Evolutionary conservation across 345 rosid genomes (phyloP).

Genomic region (Toxicodendron radicans): DNA sequence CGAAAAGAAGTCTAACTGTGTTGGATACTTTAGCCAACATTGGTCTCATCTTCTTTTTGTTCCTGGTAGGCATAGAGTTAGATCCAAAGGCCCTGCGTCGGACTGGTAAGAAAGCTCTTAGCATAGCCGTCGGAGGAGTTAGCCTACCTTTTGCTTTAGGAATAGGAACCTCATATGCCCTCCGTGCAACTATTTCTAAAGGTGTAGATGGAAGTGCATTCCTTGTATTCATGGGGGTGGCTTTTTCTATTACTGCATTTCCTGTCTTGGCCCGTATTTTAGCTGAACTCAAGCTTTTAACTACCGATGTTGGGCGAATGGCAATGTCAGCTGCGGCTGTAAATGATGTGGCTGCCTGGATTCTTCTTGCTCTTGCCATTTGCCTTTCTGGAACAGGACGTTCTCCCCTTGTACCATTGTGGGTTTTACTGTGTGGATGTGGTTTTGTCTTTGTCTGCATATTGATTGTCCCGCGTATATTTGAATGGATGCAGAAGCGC

Average conservation of each 20-base stretch:
- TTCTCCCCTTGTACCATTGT: constrained; percentile 60
- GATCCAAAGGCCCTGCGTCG: constrained; percentile 51
- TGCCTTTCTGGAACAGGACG: constrained; percentile 54
- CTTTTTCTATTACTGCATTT: constrained; percentile 80
- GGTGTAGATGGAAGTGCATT: constrained; percentile 47
- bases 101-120: constrained; percentile 55
- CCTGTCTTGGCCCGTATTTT: constrained; percentile 82
- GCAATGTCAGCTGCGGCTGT: constrained; percentile 87
- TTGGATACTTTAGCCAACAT: constrained; percentile 76
- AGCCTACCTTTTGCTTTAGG: constrained; percentile 61
- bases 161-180: constrained; percentile 58
- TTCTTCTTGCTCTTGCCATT: constrained; percentile 78
- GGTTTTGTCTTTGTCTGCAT: constrained; percentile 48
- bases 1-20: constrained; percentile 56
- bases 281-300: constrained; percentile 82
- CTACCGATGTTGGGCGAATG: constrained; percentile 71
- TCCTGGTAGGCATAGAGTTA: constrained; percentile 71
- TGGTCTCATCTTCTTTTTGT: constrained; percentile 77
- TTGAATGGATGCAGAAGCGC: constrained; percentile 56
- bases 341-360: constrained; percentile 79
- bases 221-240: constrained; percentile 85
- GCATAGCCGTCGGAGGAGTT: constrained; percentile 74
- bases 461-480: constrained; percentile 42
- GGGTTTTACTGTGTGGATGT: constrained; percentile 65
- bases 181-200: constrained; percentile 40